These are phyloP conservation scores for Cytidiella melzeri DNA, from an alignment of 768 basidiomycete genomes.

Conservation along the genomic window DNA sequence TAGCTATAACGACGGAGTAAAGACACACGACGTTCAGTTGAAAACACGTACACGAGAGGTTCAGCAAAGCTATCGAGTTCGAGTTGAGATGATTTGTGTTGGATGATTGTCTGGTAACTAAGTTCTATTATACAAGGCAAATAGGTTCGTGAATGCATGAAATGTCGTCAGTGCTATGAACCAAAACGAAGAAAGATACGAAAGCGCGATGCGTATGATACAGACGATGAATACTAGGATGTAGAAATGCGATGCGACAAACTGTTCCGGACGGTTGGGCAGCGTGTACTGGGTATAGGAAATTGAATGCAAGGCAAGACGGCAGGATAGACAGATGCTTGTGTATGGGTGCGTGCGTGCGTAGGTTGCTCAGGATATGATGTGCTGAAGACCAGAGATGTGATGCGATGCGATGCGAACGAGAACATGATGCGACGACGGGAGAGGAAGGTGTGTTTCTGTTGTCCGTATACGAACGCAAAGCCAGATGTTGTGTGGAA, in stretches of 20 bases:
- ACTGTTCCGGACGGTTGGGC: not conserved
- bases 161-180: not conserved
- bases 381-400: not conserved
- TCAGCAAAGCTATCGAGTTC: too few relatives aligned
- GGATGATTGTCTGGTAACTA: too few relatives aligned
- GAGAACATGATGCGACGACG: not conserved
- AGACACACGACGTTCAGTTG: too few relatives aligned
- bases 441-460: too few relatives aligned
- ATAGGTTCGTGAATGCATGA: not conserved
- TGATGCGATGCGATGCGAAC: not conserved
- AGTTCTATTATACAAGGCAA: not conserved
- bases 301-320: not conserved
- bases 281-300: not conserved
- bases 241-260: not conserved
- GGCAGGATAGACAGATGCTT: not conserved
- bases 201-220: too few relatives aligned
- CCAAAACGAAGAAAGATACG: not conserved
- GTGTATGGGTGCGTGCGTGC: too few relatives aligned
- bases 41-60: too few relatives aligned
- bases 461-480: too few relatives aligned
- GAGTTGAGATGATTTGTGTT: too few relatives aligned
- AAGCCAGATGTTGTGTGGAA: too few relatives aligned
- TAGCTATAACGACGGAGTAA: too few relatives aligned
- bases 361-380: not conserved
- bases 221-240: too few relatives aligned